phyloP scores from a whole-genome alignment of 768 basidiomycete genomes.

The Leccinum sublutescens region DNA sequence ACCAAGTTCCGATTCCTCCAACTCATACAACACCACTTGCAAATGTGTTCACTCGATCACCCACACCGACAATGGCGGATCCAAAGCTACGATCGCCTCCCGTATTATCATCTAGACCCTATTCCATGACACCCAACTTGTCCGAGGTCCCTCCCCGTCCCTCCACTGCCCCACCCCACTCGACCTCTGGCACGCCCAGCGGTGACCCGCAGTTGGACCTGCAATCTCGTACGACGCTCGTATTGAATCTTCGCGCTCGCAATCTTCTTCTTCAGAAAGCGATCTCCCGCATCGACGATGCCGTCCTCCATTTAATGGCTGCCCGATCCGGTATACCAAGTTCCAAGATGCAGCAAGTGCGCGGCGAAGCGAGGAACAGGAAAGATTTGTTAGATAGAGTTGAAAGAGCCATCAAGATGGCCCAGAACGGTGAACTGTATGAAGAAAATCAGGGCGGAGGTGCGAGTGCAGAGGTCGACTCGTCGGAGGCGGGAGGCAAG shows the following conservation, averaged over 20 bases:
- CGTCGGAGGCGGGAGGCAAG: not conserved
- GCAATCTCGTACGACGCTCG: slow-evolving; percentile 20
- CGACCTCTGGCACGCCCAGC: slow-evolving; percentile 15
- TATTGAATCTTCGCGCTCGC: slow-evolving; percentile 30
- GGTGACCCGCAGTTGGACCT: slow-evolving; percentile 11
- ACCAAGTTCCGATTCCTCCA: slow-evolving; percentile 9
- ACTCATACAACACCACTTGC: slow-evolving; percentile 9
- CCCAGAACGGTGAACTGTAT: slow-evolving; percentile 16
- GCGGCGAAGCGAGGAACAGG: slow-evolving; percentile 30
- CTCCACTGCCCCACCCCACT: slow-evolving; percentile 28
- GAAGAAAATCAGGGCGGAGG: slow-evolving; percentile 7
- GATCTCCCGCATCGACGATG: slow-evolving; percentile 33
- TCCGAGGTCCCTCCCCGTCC: slow-evolving; percentile 24
- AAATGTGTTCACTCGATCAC: slow-evolving; percentile 19
- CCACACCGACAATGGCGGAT: slow-evolving; percentile 12
- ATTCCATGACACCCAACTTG: slow-evolving; percentile 7
- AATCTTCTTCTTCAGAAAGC: slow-evolving; percentile 33
- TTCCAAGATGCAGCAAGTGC: slow-evolving; percentile 32
- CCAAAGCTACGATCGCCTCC: slow-evolving; percentile 7
- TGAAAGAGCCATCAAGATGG: slow-evolving; percentile 31
- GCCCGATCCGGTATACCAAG: slow-evolving; percentile 33
- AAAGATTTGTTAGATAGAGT: slow-evolving; percentile 31
- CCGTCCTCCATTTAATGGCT: slow-evolving; percentile 29
- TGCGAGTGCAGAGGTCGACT: not conserved
- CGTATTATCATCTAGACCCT: slow-evolving; percentile 2